Evolutionary conservation across 345 rosid genomes (phyloP), one percentile per base, ranked within the genome.

Genomic region (Citrus cavaleriei): DNA sequence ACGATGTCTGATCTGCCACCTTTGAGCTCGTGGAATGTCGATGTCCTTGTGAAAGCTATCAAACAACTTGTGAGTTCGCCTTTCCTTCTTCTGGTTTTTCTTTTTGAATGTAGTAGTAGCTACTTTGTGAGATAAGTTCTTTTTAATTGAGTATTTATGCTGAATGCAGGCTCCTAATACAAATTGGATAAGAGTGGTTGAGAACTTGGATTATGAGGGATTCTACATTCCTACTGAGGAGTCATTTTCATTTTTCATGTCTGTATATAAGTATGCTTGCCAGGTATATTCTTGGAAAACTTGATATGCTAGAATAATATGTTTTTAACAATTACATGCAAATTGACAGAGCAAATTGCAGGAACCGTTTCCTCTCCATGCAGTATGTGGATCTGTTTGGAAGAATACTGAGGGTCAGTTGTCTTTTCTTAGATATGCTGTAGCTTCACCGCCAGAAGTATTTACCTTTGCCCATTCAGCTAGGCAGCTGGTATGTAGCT

Each of bases 361-460:
- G 99, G 98, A 96, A 77, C 93, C 90, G 4, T 96, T 96, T 80
- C 99, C 99, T 75, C 91, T 96, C 79, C 91, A 89, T 83, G 92
- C 91, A n/a, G 74, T 94, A 60, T 96, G 97, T 79, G 89, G 90
- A 60, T 88, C 90, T 59, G 81, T 91, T 37, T 96, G 99, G 99
- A 93, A 91, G 84, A 96, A 96, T 82, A 80, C 80, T 54, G 94
- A 90, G 76, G 99, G 98, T 60, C 99, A 96, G 69, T 73, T 94
- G 83, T 91, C 99, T 77, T 86, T 96, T 84, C 92, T 96, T 42
- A 94, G 85, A 86, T 89, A 90, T 87, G 98, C 98, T 71, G 87
- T 91, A 46, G 79, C 85, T 51, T 92, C 98, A 25, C 91, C 89
- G 4, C 93, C 97, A 3, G 99, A 96, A 86, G 88, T 94, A 80